A percentile compares a stretch with the other conserved stretches of the same genome.
Evolutionary conservation across 2,329 filamentous ascomycete species (phyloP).

Genomic region (Hypoxylon sp.): DNA sequence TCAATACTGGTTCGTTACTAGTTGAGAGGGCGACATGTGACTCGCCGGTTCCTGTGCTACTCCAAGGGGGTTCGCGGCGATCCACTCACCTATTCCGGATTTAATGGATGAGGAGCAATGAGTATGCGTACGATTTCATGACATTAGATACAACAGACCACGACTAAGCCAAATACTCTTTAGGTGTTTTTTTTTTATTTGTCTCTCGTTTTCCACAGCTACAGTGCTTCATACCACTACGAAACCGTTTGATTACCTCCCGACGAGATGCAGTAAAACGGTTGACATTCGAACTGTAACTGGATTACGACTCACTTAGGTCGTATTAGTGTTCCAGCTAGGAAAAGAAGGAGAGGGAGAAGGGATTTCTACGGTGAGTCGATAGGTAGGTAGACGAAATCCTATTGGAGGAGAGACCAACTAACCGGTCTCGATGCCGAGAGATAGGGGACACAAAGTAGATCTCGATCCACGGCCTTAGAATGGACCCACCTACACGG

Average conservation of each 20-base stretch:
- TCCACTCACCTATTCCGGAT: no score
- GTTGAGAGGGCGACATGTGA: constrained; percentile 7
- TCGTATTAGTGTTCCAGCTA: not conserved
- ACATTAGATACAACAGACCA: not conserved
- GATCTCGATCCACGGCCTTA: constrained; percentile 11
- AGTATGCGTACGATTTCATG: constrained; percentile 1
- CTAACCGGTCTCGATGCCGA: not conserved
- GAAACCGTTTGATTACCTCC: no score
- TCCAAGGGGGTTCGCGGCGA: no score
- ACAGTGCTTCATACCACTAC: not conserved
- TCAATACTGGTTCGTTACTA: not conserved
- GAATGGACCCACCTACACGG: not conserved
- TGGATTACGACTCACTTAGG: not conserved
- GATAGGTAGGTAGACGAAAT: no score
- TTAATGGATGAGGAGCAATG: constrained; percentile 13
- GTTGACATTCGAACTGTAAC: no score
- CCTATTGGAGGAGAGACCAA: not conserved
- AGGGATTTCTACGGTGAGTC: not conserved
- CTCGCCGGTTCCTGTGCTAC: no score
- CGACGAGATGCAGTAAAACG: no score
- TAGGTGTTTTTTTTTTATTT: not conserved
- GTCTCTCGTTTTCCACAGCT: no score
- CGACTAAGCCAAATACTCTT: not conserved
- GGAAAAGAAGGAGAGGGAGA: not conserved
- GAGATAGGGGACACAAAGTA: not conserved